Base-by-base conservation (phyloP, 202 grass and related monocot genomes). In the Elaeis oleifera region DNA sequence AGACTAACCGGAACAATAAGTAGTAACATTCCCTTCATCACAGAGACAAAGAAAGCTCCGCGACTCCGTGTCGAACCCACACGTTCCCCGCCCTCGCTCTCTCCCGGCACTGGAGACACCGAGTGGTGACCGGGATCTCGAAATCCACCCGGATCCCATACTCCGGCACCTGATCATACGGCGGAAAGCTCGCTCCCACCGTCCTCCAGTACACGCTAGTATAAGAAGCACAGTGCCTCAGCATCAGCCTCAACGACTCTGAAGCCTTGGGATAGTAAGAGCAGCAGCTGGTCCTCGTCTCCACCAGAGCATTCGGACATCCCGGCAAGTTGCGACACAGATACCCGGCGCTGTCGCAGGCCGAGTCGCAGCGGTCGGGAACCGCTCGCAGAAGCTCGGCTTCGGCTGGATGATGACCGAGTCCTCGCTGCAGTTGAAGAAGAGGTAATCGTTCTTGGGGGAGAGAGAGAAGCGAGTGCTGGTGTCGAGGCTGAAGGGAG, bases 391-490 rank as follows among this genome's bases (percentile, higher is more conserved):
- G 69, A 78, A 69, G 0, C 58, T 72, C 1, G 92, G 92, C 23
- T 83, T 83, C n/a, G 87, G 92, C 68, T 71, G 82, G 17, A 96
- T 79, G 63, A 96, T 75, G 27, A 96, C 87, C 11, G 56, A 68
- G 3, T 71, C 77, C 61, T 70, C 57, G 64, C 88, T 85, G 72
- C 92, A 96, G 76, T 84, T 73, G 69, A 96, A 89, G 79, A 96
- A 96, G 53, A 96, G 77, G 81, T 85, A 88, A 18, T 96, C 81
- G 64, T 96, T 96, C 71, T 75, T 65, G 3, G 81, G 18, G 15
- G 84, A 95, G 70, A 96, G 84, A 22, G 87, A 85, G 77, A 96
- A 89, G 52, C 87, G 77, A 55, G 88, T 96, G 78, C 92, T 96
- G 39, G 92, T 91, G 79, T 96, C 87, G 26, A 91, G 84, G 65